Evolutionary conservation across 805 yeast genomes (phyloP).

Genomic region (Nakazawaea laoshanensis): DNA sequence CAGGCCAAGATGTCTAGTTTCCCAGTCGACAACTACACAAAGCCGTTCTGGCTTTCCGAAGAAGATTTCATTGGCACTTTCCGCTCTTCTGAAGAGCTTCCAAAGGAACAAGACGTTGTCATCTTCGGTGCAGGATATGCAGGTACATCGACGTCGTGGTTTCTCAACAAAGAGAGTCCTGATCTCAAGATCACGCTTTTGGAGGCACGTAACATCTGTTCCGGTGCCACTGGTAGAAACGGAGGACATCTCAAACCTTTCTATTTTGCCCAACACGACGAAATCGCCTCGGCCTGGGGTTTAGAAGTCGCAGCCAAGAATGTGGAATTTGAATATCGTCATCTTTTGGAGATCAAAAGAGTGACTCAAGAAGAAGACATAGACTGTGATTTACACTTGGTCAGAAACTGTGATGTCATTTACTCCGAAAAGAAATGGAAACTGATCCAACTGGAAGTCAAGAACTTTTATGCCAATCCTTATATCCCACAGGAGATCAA

Average conservation of each 20-base stretch:
- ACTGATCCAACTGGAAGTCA: conserved; percentile 10
- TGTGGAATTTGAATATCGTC: conserved; percentile 26
- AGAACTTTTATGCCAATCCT: conserved; percentile 20
- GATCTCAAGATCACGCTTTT: conserved; percentile 16
- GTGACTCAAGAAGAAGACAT: conserved; percentile 19
- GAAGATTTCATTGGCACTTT: conserved; percentile 14
- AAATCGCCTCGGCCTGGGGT: conserved; percentile 12
- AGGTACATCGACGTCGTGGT: conserved; percentile 32
- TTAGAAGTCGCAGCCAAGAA: conserved; percentile 20
- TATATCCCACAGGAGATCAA: conserved; percentile 19
- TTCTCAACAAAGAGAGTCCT: conserved; percentile 20
- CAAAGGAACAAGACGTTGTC: conserved; percentile 27
- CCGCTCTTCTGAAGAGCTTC: conserved; percentile 21
- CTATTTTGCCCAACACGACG: conserved; percentile 11
- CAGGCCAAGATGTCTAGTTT: conserved; percentile 6
- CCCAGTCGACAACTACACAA: conserved; percentile 15
- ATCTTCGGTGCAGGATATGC: conserved; percentile 39
- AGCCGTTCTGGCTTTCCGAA: conserved; percentile 17
- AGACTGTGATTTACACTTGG: conserved; percentile 22
- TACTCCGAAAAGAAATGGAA: conserved; percentile 6
- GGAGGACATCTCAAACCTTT: conserved; percentile 39
- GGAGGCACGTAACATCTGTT: conserved; percentile 32
- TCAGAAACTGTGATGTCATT: conserved; percentile 20
- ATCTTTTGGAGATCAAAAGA: conserved; percentile 20
- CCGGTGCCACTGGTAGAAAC: conserved; percentile 36